Evolutionary conservation across 164 flowering plant genomes (phyloP).

Genomic region (Magnolia sinica): DNA sequence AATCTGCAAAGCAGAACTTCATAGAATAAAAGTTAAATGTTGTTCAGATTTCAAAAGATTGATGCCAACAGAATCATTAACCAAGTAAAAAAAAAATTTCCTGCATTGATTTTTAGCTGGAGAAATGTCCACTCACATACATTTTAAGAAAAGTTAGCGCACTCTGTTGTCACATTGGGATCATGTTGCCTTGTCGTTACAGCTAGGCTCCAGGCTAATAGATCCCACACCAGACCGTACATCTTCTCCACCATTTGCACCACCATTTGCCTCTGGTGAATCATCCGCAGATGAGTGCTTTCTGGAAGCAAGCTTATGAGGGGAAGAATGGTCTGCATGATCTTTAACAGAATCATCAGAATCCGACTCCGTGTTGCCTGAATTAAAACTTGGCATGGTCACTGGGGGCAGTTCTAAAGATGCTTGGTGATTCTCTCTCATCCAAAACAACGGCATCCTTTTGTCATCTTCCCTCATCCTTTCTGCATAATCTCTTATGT

Average conservation of each 20-base stretch:
- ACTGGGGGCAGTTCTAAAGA: conserved; percentile 15
- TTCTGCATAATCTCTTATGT: conserved; percentile 61
- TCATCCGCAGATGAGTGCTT: not conserved
- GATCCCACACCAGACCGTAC: not conserved
- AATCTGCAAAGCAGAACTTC: too few species aligned
- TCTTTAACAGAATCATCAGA: conserved; percentile 40
- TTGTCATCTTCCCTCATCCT: conserved; percentile 87
- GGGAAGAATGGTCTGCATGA: conserved; percentile 21
- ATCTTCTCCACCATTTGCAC: conserved; percentile 2
- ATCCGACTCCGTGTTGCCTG: conserved; percentile 30
- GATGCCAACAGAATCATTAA: not conserved
- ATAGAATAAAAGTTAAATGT: too few species aligned
- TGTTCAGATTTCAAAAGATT: not conserved
- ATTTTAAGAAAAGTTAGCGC: not conserved
- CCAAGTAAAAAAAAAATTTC: conserved; percentile 4
- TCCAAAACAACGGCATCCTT: conserved; percentile 49
- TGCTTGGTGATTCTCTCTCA: conserved; percentile 19
- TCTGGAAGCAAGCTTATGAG: not conserved
- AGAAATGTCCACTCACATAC: too few species aligned
- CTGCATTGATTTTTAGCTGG: not conserved
- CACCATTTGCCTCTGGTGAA: not conserved
- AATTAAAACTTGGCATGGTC: conserved; percentile 16
- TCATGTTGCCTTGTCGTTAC: conserved; percentile 7
- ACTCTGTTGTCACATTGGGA: not conserved
- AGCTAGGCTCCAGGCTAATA: conserved; percentile 6